Evolutionary conservation across 441 rosid genomes (phyloP).

Genomic region (Eruca vesicaria): DNA sequence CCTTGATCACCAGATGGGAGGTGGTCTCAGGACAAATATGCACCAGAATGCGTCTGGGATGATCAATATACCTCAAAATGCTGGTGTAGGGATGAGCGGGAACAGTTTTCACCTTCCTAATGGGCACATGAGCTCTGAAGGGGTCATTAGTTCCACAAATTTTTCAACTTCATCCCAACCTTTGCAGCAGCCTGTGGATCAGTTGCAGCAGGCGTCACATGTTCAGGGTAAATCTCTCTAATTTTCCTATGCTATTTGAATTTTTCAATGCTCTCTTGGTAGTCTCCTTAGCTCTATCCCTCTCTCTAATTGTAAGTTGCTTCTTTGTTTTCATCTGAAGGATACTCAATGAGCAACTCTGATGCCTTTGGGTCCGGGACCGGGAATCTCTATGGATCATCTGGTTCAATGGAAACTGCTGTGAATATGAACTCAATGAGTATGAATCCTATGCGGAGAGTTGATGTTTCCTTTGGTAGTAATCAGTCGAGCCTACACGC

Average conservation of each 20-base stretch:
- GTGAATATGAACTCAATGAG: slow-evolving; percentile 23
- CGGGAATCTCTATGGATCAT: slow-evolving; percentile 35
- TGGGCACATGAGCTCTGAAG: slow-evolving; percentile 67
- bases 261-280: slow-evolving; percentile 14
- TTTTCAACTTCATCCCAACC: slow-evolving; percentile 69
- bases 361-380: slow-evolving; percentile 29
- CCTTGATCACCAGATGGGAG: slow-evolving; percentile 78
- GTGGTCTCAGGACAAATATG: slow-evolving; percentile 64
- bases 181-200: slow-evolving; percentile 73
- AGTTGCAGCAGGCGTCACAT: slow-evolving; percentile 55
- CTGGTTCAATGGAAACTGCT: slow-evolving; percentile 25
- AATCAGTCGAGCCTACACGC: slow-evolving; percentile 27
- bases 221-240: slow-evolving; percentile 61
- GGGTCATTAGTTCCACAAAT: slow-evolving; percentile 47
- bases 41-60: slow-evolving; percentile 77
- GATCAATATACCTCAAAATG: slow-evolving; percentile 59
- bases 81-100: slow-evolving; percentile 70
- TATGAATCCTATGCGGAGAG: slow-evolving; percentile 24
- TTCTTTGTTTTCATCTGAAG: slow-evolving; percentile 26
- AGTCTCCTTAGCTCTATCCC: slow-evolving; percentile 4
- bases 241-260: slow-evolving; percentile 23
- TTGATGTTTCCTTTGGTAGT: slow-evolving; percentile 25
- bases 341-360: slow-evolving; percentile 29
- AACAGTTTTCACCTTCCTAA: slow-evolving; percentile 56
- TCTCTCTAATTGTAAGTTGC: slow-evolving; percentile 21